Base-by-base conservation (phyloP, 495 filamentous ascomycete species). In the Lepidopterella palustris region DNA sequence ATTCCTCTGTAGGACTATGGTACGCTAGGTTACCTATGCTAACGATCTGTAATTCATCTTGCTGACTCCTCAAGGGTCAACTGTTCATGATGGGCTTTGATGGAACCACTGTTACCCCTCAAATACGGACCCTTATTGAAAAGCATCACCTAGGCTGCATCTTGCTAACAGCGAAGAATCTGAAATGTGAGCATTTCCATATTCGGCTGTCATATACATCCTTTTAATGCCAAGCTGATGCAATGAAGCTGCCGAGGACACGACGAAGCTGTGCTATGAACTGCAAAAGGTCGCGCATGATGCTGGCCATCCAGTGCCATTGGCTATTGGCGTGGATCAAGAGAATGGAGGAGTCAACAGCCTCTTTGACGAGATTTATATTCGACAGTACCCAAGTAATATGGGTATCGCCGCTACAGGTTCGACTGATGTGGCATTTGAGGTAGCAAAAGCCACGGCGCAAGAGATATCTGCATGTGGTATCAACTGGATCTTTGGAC, bases 51-150 rank as follows among this genome's bases (percentile, higher is more conserved):
- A 13, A 4, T 50, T 15, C 47, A 25, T 50, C 35, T 25, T 50
- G 47, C 47, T 50, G 47, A 50, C 31, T 24, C 15, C 4, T 24
- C 24, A 5, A 69, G 79, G 90, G 90, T 56, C 90, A 95, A 79
- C 83, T 95, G 73, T 85, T 95, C 74, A 92, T 95, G 80, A 92
- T 95, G 89, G 90, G 89, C 71, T 96, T 91, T 77, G 89, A 96
- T 79, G 90, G 90, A 58, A 92, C 89, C 47, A 81, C 87, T 65
- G 86, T 95, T 58, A 93, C 87, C 25, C 86, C 87, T 49, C 87
- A 91, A 73, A 93, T 96, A 65, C 84, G 84, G 65, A 82, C 82
- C 35, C 81, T 96, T 60, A 95, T 96, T 65, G 84, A 89, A 69
- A 80, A 92, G 60, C 87, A 95, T 65, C 86, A 95, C 65, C 68